A percentile compares a stretch with the other conserved stretches of the same genome.
phyloP scores from a whole-genome alignment of 768 basidiomycete genomes.

The Auricularia auricula-judae region DNA sequence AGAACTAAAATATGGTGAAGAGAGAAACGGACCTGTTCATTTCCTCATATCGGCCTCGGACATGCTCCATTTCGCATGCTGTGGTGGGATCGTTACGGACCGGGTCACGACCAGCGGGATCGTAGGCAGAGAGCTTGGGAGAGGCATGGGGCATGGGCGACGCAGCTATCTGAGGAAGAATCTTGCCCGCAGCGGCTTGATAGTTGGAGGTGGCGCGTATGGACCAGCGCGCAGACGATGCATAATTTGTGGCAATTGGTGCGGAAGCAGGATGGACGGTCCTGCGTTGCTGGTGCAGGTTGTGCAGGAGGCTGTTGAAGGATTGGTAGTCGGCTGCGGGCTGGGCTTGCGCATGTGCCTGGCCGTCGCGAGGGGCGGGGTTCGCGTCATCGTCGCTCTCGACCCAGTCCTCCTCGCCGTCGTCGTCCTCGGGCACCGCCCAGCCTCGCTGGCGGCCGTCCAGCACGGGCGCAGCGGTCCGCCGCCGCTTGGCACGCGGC shows the following conservation, averaged over 20 bases:
- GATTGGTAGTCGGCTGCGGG: conserved; percentile 37
- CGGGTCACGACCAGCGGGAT: not conserved
- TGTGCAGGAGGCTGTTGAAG: conserved; percentile 55
- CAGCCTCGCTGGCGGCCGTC: conserved; percentile 44
- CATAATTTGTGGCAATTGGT: not conserved
- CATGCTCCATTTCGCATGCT: conserved; percentile 31
- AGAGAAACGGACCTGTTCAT: conserved; percentile 43
- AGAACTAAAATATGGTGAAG: not conserved
- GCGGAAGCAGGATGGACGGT: not conserved
- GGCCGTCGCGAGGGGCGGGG: conserved; percentile 8
- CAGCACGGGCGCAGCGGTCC: conserved; percentile 38
- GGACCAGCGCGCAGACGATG: not conserved
- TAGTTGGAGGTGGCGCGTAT: not conserved
- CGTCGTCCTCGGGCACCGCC: conserved; percentile 19
- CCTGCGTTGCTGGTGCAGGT: conserved; percentile 56
- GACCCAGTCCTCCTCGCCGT: conserved; percentile 21
- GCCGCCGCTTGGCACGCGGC: conserved; percentile 40
- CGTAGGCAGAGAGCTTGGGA: not conserved
- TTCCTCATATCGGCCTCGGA: conserved; percentile 51
- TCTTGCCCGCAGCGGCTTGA: not conserved
- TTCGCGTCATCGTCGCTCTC: conserved; percentile 18
- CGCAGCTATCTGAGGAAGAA: not conserved
- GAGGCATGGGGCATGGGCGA: conserved; percentile 2
- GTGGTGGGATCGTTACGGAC: conserved; percentile 7
- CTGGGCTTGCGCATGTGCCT: conserved; percentile 8